Conservation (phyloP, 257 asterid genomes). For the Nicotiana paniculata region DNA sequence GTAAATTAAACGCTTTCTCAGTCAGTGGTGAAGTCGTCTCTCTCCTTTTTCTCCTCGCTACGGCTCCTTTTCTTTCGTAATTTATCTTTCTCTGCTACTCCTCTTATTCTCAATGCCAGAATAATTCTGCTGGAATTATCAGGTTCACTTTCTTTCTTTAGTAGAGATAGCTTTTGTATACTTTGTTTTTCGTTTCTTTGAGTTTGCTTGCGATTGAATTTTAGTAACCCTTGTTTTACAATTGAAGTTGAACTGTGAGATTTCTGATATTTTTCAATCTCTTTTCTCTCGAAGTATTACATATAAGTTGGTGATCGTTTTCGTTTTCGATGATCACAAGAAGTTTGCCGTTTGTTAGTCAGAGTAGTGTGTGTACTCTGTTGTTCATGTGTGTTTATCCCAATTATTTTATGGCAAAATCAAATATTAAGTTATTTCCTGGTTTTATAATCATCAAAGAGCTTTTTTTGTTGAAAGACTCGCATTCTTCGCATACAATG, state of each 20-base stretch:
- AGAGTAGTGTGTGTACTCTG: not conserved
- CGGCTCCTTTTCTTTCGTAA: not conserved
- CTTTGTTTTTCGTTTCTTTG: not conserved
- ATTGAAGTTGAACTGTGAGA: not conserved
- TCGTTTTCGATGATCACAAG: not conserved
- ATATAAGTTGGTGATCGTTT: not conserved
- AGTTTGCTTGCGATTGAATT: not conserved
- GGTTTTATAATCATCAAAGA: not conserved
- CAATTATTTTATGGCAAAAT: not conserved
- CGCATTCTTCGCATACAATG: no score
- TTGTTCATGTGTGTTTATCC: not conserved
- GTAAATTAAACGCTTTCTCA: not conserved
- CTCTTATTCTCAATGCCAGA: not conserved
- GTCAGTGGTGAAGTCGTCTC: not conserved
- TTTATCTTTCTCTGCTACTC: not conserved
- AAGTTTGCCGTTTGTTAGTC: not conserved
- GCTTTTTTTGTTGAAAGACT: not conserved
- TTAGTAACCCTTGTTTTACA: not conserved
- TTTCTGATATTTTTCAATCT: not conserved
- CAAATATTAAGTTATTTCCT: not conserved
- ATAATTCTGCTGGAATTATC: not conserved
- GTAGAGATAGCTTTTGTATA: not conserved
- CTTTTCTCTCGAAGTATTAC: not conserved
- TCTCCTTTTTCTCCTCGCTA: no score
- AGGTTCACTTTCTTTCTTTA: not conserved